Percentiles rank a stretch among this genome's conserved stretches.
phyloP scores from a whole-genome alignment of 495 filamentous ascomycete species.

The Neurospora cerealis region DNA sequence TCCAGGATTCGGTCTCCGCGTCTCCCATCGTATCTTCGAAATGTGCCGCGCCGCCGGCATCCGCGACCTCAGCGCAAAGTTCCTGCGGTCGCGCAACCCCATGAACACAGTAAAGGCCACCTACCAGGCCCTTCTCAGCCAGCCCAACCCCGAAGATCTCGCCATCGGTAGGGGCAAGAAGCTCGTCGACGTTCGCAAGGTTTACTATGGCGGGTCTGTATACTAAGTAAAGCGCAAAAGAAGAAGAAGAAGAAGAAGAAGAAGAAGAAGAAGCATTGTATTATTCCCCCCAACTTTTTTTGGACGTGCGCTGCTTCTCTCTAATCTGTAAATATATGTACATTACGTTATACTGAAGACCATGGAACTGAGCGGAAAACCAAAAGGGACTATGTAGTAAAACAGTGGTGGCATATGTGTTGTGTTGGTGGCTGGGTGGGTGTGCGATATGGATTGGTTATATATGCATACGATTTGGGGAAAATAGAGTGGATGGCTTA shows the following conservation, averaged over 20 bases:
- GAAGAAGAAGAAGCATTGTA: background rate
- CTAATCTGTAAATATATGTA: background rate
- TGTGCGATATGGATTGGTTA: background rate
- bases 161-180: constrained; percentile 83
- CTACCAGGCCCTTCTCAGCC: constrained; percentile 68
- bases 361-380: background rate
- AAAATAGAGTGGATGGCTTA: background rate
- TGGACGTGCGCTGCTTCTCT: background rate
- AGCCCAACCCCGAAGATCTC: constrained; percentile 79
- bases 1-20: constrained; percentile 71
- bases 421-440: background rate
- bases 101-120: constrained; percentile 96
- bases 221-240: constrained; percentile 22
- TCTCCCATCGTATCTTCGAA: constrained; percentile 84
- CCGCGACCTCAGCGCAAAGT: constrained; percentile 69
- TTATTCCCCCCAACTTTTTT: background rate
- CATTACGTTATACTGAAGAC: background rate
- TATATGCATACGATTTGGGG: background rate
- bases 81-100: constrained; percentile 72
- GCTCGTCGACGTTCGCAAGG: constrained; percentile 89
- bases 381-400: background rate
- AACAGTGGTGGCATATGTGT: background rate
- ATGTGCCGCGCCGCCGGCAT: constrained; percentile 80
- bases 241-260: background rate
- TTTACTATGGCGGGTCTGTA: constrained; percentile 83